Percentiles rank a stretch among this genome's conserved stretches.
phyloP scores from a whole-genome alignment of 257 asterid genomes.

The Solanum pennellii region DNA sequence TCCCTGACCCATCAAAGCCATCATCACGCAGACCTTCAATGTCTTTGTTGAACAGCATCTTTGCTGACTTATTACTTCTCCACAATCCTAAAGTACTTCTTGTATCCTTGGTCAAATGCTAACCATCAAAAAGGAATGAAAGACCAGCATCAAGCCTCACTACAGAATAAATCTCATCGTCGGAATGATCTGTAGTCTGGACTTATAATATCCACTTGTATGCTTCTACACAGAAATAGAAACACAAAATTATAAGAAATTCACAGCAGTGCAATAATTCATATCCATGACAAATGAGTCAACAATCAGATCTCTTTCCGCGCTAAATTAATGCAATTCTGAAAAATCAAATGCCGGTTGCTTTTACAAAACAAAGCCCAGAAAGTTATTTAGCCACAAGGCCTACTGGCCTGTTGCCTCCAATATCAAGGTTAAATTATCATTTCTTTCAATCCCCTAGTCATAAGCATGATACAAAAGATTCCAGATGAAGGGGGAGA shows the following conservation, averaged over 20 bases:
- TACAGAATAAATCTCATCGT: background rate
- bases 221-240: background rate
- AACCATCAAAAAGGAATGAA: background rate
- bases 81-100: background rate
- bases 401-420: background rate
- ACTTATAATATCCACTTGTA: background rate
- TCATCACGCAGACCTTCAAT: constrained; percentile 54
- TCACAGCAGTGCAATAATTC: background rate
- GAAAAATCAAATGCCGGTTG: background rate
- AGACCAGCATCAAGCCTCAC: background rate
- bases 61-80: constrained; percentile 8
- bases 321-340: background rate
- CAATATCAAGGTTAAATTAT: background rate
- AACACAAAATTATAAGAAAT: background rate
- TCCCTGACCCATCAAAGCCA: constrained; percentile 49
- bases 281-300: background rate
- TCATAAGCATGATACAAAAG: background rate
- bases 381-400: background rate
- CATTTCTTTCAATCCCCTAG: background rate
- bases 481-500: background rate
- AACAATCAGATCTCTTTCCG: background rate
- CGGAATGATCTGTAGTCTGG: background rate
- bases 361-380: background rate
- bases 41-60: constrained; percentile 40
- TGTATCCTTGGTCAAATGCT: background rate